Evolutionary conservation across 2,329 filamentous ascomycete species (phyloP).

Genomic region (Ophiostoma ulmi): DNA sequence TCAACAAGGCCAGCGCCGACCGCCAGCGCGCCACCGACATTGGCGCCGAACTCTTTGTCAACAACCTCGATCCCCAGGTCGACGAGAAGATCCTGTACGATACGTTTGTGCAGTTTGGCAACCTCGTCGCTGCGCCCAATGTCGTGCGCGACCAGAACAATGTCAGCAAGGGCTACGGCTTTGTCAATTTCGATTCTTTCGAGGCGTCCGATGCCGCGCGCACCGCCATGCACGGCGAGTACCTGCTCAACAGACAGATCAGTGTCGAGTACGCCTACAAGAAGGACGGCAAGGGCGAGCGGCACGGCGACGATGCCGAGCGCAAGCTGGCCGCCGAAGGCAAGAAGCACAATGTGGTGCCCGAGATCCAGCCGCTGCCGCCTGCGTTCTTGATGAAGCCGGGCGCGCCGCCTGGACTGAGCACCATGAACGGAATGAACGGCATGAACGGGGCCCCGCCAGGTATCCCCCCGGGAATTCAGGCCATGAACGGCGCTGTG

Average conservation of each 20-base stretch:
- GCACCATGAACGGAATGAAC: background rate
- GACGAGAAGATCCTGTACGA: conserved; percentile 96
- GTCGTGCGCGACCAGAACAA: conserved; percentile 85
- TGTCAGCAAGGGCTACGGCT: conserved; percentile 90
- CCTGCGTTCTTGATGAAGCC: conserved; percentile 59
- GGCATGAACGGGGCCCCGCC: background rate
- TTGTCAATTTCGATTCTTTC: conserved; percentile 88
- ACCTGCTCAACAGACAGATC: conserved; percentile 93
- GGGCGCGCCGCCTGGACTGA: conserved; percentile 26
- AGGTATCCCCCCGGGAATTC: background rate
- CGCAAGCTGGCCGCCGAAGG: conserved; percentile 85
- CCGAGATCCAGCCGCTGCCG: conserved; percentile 70
- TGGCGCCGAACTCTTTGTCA: conserved; percentile 93
- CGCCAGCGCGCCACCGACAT: conserved; percentile 92
- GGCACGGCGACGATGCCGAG: conserved; percentile 92
- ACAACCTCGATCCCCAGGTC: conserved; percentile 89
- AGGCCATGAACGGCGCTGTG: conserved; percentile 17
- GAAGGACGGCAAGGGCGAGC: conserved; percentile 95
- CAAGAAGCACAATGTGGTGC: conserved; percentile 87
- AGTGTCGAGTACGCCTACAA: conserved; percentile 98
- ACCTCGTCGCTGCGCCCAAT: conserved; percentile 78
- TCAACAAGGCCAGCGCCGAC: conserved; percentile 89
- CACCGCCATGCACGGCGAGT: conserved; percentile 90
- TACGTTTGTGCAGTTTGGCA: conserved; percentile 86
- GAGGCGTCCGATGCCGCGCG: conserved; percentile 90